Evolutionary conservation across 2,329 filamentous ascomycete genomes (phyloP).

Genomic region (Colletotrichum destructivum): DNA sequence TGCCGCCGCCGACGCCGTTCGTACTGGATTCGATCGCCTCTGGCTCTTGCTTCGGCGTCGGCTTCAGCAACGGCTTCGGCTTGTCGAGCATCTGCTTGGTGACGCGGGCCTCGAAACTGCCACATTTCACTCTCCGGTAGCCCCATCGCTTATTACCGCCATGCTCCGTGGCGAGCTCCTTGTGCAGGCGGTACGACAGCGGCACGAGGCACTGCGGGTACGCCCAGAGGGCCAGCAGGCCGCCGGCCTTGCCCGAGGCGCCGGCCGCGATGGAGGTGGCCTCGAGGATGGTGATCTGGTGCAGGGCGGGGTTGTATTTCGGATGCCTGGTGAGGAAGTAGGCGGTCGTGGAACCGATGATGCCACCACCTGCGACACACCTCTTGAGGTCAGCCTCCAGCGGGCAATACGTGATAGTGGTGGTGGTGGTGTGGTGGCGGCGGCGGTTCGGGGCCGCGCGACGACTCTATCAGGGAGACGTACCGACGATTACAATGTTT

Average conservation of each 20-base stretch:
- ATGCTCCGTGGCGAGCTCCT: slow-evolving; percentile 87
- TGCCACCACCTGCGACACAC: slow-evolving; percentile 80
- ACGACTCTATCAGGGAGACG: slow-evolving; percentile 42
- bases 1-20: not conserved
- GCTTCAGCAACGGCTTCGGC: slow-evolving; percentile 42
- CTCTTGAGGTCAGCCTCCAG: slow-evolving; percentile 23
- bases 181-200: slow-evolving; percentile 87
- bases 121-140: slow-evolving; percentile 85
- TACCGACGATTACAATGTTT: slow-evolving; percentile 68
- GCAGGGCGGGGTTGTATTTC: slow-evolving; percentile 80
- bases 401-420: no score
- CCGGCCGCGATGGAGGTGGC: slow-evolving; percentile 89
- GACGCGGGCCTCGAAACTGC: slow-evolving; percentile 64
- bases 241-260: slow-evolving; percentile 95
- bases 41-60: slow-evolving; percentile 39
- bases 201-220: slow-evolving; percentile 89
- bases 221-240: slow-evolving; percentile 91
- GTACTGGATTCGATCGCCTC: slow-evolving; percentile 28
- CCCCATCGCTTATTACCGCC: slow-evolving; percentile 86
- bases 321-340: slow-evolving; percentile 93
- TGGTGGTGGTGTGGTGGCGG: no score
- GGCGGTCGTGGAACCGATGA: slow-evolving; percentile 92
- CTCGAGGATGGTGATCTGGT: slow-evolving; percentile 89
- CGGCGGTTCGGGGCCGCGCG: not conserved
- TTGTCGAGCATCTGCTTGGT: slow-evolving; percentile 53